Evolutionary conservation across 352 stramenopile species (phyloP), one percentile per base, ranked within the genome.

Genomic region (Nothophytophthora sp.): DNA sequence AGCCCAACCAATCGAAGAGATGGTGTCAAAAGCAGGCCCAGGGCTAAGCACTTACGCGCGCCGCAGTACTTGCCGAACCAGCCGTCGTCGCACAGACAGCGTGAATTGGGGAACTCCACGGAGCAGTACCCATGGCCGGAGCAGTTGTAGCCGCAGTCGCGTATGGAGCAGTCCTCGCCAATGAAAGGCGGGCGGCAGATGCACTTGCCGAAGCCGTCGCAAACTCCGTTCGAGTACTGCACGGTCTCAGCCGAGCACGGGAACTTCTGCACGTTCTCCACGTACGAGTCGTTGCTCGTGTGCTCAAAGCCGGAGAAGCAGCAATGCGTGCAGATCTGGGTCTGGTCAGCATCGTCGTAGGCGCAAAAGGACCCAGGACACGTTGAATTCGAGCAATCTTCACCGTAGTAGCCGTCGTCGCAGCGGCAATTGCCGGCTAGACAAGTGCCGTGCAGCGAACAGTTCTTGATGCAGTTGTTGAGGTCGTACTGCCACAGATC

Each of bases 61-160:
- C 97, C 78, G 62, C 96, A 99, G 63, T 93, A 90, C 50, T 97
- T 89, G 46, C 96, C 96, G 55, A 94, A 96, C 76, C 96, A 99
- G 16, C 96, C 96, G 37, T 96, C 73, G 41, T 98, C 88, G 54
- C 96, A 99, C 60, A 98, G 86, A 61, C 96, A 99, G 3, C 95
- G 75, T 25, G 86, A 94, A 23, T 97, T 95, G 1, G 96, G 96
- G 73, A 98, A 99, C 73, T 99, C 95, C 29, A 98, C 75, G 1
- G 80, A 96, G 75, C 96, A 99, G 63, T 96, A 98, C 25, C 96
- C 96, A 56, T 98, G 94, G 15, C 84, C 90, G 10, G 76, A 96
- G 55, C 91, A 98, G 41, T 97, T 96, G 55, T 77, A 50, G 32
- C 72, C 79, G 54, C 96, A 99, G 66, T 99, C 90, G 10, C 95